Conservation (phyloP, 164 flowering plant genomes). For the Berberis vulgaris region DNA sequence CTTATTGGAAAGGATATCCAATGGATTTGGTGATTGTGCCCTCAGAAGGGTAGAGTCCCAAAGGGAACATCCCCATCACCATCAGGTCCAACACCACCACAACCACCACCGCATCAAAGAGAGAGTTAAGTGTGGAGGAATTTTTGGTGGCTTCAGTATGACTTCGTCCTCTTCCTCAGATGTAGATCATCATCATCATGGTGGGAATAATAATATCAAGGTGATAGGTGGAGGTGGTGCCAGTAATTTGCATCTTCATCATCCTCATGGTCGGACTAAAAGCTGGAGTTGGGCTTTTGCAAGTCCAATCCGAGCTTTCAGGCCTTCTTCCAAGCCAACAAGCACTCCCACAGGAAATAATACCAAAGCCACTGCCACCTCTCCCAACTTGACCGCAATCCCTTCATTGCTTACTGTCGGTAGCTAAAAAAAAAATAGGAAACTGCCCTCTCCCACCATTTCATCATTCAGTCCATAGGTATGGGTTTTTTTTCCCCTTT, state of each 20-base stretch:
- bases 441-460: too few relatives aligned
- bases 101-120: constrained; percentile 47
- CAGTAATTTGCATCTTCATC: neutral
- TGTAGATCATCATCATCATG: neutral
- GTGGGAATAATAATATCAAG: constrained; percentile 1
- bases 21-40: constrained; percentile 88
- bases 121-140: constrained; percentile 83
- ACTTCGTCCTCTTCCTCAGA: constrained; percentile 51
- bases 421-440: neutral
- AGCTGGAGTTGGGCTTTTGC: constrained; percentile 96
- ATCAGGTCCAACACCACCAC: constrained; percentile 29
- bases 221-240: constrained; percentile 11
- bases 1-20: constrained; percentile 80
- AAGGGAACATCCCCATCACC: constrained; percentile 53
- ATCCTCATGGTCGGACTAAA: constrained; percentile 41
- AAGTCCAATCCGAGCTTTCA: constrained; percentile 82
- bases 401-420: constrained; percentile 7
- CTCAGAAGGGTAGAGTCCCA: constrained; percentile 87
- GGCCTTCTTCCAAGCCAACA: constrained; percentile 16
- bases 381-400: constrained; percentile 3
- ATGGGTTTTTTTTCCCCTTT: too few relatives aligned
- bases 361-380: neutral
- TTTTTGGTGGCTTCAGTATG: constrained; percentile 66
- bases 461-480: too few relatives aligned
- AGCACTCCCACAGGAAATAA: neutral